Percentiles rank a stretch among this genome's conserved stretches.
Evolutionary conservation across 768 basidiomycete genomes (phyloP).

Genomic region (Kwoniella sp.): DNA sequence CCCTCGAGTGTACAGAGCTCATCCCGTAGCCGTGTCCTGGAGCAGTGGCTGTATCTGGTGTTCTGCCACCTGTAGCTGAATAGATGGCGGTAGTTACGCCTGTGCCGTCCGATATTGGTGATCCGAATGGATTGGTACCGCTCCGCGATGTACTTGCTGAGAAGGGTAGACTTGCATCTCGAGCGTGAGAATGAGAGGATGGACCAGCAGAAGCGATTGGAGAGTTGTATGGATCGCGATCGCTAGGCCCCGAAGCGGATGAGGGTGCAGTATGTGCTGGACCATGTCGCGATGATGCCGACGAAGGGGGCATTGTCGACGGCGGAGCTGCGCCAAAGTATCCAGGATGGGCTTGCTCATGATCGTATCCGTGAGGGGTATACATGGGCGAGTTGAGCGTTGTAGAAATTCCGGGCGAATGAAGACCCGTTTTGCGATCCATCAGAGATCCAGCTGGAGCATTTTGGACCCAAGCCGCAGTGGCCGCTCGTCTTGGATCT

Average conservation of each 20-base stretch:
- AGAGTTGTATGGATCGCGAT: neutral
- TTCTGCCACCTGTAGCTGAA: neutral
- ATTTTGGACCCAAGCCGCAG: neutral
- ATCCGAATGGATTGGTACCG: neutral
- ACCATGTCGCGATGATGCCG: neutral
- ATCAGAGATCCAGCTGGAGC: neutral
- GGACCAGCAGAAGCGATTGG: neutral
- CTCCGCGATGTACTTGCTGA: neutral
- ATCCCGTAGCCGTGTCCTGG: neutral
- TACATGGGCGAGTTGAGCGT: neutral
- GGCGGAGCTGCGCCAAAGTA: neutral
- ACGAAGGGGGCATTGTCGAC: neutral
- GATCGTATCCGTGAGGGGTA: neutral
- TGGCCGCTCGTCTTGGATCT: neutral
- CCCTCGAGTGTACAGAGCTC: neutral
- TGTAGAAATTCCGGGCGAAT: neutral
- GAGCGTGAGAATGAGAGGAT: neutral
- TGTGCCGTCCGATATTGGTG: neutral
- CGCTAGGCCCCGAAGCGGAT: neutral
- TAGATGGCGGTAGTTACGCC: neutral
- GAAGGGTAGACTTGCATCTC: neutral
- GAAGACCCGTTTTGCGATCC: neutral
- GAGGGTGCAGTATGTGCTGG: neutral
- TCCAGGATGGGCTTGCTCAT: neutral
- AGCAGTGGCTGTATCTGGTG: neutral